Base-by-base conservation (phyloP, 768 basidiomycete species). In the Amanita fuliginea region DNA sequence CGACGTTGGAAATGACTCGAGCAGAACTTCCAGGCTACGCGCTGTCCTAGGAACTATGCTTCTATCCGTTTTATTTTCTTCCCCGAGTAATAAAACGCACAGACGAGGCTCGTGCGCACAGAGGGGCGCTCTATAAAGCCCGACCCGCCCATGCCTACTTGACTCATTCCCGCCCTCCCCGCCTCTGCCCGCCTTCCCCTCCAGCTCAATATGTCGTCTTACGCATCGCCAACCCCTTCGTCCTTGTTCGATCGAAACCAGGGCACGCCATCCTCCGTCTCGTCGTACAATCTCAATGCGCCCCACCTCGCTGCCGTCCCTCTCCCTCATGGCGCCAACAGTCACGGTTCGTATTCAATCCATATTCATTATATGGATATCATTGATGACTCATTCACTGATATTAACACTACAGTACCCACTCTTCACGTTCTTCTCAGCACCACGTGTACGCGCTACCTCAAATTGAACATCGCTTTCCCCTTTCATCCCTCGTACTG, bases 161-260 rank as follows among this genome's bases (percentile, higher is more conserved):
- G 32, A 50, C 41, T 50, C 49, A 33, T 16, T 10, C 33, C 26
- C 40, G 24, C 49, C 49, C 21, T 26, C 41, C 21, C 36, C 32
- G 11, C 32, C 32, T 30, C 10, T 7, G n/a, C 24, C 19, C 24
- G 16, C 47, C 26, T 13, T 10, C 28, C 22, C 26, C 14, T 13
- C 16, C 22, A 14, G 10, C 11, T 26, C 9, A 42, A 11, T 22
- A 42, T 43, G 42, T 40, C 42, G 1, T 50, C 41, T 7, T 42
- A 35, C 41, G 9, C 41, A 19, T 50, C 40, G 22, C 42, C 49
- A 4, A 35, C 49, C 5, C 47, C 47, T 3, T 48, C 47, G 10
- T 48, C 47, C 16, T 32, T 48, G 28, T 48, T 48, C 28, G 47
- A 48, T 34, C 47, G 37, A 8, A 39, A n/a, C 30, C 39, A 41